A percentile compares a stretch with the other conserved stretches of the same genome.
Evolutionary conservation across 2,329 filamentous ascomycete genomes (phyloP).

Genomic region (Aspergillus uvarum): DNA sequence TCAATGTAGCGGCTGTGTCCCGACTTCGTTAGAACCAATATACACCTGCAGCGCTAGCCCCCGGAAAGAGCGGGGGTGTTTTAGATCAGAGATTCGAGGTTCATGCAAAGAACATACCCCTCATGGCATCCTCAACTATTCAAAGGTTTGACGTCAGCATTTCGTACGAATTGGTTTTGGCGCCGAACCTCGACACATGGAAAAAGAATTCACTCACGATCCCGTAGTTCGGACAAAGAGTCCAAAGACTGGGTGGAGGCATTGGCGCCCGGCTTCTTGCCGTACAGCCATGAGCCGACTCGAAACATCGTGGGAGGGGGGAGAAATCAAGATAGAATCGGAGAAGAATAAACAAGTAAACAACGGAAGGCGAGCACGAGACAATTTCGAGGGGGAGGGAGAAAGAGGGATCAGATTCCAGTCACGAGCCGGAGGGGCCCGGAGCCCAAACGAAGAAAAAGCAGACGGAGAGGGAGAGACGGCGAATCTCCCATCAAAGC

Average conservation of each 20-base stretch:
- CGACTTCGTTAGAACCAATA: constrained; percentile 8
- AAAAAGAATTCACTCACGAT: constrained; percentile 36
- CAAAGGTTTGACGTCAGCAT: not conserved
- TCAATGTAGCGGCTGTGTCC: constrained; percentile 60
- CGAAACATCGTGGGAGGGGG: constrained; percentile 34
- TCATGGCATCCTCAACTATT: constrained; percentile 44
- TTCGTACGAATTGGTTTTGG: constrained; percentile 14
- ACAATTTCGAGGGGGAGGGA: not conserved
- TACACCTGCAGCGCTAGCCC: not conserved
- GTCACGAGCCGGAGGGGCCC: constrained; percentile 17
- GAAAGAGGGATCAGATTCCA: constrained; percentile 2
- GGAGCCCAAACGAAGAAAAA: constrained; percentile 16
- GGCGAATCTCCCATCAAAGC: constrained; percentile 26
- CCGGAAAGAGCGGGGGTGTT: constrained; percentile 4
- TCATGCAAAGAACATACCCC: constrained; percentile 34
- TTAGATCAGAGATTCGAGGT: constrained; percentile 3
- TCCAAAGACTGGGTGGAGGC: constrained; percentile 57
- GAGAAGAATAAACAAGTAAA: not conserved
- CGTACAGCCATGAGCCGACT: constrained; percentile 48
- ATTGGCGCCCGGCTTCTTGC: constrained; percentile 40
- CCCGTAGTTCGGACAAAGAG: constrained; percentile 57
- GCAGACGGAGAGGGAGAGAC: constrained; percentile 28
- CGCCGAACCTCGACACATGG: constrained; percentile 11
- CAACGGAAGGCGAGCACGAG: constrained; percentile 7
- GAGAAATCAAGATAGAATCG: not conserved